These are phyloP conservation scores for Heracleum sosnowskyi DNA, from an alignment of 129 eudicot species.

Conservation along the genomic window DNA sequence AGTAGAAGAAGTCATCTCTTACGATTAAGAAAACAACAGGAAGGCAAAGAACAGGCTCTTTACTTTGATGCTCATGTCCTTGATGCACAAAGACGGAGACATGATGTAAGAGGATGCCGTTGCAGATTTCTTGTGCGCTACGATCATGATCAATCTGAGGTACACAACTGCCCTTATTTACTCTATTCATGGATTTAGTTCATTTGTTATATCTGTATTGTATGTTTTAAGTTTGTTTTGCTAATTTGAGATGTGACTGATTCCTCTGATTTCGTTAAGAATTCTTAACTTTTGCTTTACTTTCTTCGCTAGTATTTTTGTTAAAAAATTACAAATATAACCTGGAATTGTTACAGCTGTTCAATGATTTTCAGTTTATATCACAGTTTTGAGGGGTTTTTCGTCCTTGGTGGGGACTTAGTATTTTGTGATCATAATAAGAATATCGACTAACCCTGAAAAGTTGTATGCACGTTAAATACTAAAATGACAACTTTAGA, in stretches of 20 bases:
- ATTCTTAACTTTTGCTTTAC: background rate
- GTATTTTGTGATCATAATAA: background rate
- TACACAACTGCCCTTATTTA: conserved; percentile 16
- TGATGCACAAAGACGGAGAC: conserved; percentile 95
- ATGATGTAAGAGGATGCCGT: conserved; percentile 96
- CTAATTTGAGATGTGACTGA: background rate
- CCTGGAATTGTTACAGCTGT: too few species aligned
- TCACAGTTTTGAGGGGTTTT: background rate
- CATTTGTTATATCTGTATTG: background rate
- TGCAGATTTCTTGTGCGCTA: conserved; percentile 93
- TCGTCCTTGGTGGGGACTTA: background rate
- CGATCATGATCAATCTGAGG: conserved; percentile 97
- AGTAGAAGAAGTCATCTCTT: background rate
- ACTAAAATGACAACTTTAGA: background rate
- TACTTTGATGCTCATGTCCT: conserved; percentile 95
- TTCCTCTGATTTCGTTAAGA: background rate
- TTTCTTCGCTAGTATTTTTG: background rate
- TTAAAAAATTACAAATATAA: background rate
- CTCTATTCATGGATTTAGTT: background rate
- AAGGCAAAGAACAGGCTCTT: conserved; percentile 98
- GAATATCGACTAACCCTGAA: background rate
- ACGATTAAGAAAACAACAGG: conserved; percentile 33
- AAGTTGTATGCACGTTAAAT: background rate
- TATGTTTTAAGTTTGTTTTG: background rate
- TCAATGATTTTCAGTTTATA: background rate